A percentile compares a stretch with the other conserved stretches of the same genome.
Evolutionary conservation across 441 rosid species (phyloP).

Genomic region (Pelargonium cotyledonis): DNA sequence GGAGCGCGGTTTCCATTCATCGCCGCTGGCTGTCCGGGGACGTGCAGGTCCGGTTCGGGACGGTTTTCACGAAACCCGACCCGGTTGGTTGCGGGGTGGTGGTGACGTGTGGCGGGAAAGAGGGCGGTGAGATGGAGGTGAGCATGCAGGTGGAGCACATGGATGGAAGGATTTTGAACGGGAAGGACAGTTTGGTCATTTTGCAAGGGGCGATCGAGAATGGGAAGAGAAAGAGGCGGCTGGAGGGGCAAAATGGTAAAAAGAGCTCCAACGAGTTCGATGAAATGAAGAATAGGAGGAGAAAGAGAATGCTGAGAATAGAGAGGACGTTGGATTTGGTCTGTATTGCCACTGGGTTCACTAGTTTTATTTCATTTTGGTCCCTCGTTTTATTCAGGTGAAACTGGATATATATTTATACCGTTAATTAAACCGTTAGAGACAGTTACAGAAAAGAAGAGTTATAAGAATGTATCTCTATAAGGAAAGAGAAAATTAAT

Average conservation of each 20-base stretch:
- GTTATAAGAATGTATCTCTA: no score
- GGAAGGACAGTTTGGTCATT: slow-evolving; percentile 57
- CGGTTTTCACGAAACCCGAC: slow-evolving; percentile 32
- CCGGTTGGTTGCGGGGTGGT: slow-evolving; percentile 42
- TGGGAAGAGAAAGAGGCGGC: slow-evolving; percentile 32
- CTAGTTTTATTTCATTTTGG: slow-evolving; percentile 41
- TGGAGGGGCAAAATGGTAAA: slow-evolving; percentile 25
- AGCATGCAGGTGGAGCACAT: slow-evolving; percentile 65
- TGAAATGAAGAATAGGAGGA: slow-evolving; percentile 34
- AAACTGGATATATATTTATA: background rate
- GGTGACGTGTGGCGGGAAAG: slow-evolving; percentile 56
- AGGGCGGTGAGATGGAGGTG: slow-evolving; percentile 61
- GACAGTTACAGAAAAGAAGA: background rate
- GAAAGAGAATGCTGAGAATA: slow-evolving; percentile 21
- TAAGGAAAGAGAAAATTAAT: no score
- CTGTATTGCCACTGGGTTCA: slow-evolving; percentile 33
- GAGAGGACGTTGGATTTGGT: slow-evolving; percentile 42
- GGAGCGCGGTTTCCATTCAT: slow-evolving; percentile 45
- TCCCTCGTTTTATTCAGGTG: slow-evolving; percentile 29
- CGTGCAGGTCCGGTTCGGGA: slow-evolving; percentile 41
- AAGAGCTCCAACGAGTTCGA: slow-evolving; percentile 33
- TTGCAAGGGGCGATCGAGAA: slow-evolving; percentile 38
- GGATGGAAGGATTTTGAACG: slow-evolving; percentile 59
- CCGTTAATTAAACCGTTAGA: background rate
- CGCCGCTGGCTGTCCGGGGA: slow-evolving; percentile 71